These are phyloP conservation scores for Cucumis hystrix DNA, from an alignment of 306 rosid species.

Conservation along the genomic window DNA sequence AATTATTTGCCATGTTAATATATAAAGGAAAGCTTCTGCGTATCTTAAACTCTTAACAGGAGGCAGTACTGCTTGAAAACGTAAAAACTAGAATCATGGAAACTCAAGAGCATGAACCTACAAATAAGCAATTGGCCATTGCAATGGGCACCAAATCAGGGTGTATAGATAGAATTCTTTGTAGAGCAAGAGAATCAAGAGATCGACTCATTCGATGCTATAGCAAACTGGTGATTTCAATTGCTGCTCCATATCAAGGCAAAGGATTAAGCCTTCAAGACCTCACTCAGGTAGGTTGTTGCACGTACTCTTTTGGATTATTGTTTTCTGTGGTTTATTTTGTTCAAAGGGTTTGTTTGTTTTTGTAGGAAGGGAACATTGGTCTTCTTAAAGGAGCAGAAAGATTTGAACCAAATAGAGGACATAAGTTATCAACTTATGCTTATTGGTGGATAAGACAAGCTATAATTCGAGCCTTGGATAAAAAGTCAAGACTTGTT, in stretches of 20 bases:
- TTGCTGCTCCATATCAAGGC: conserved; percentile 55
- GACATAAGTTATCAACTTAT: conserved; percentile 65
- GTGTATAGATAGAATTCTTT: conserved; percentile 34
- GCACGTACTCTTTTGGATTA: conserved; percentile 2
- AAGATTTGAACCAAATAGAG: conserved; percentile 59
- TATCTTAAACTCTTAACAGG: conserved; percentile 19
- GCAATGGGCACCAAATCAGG: conserved; percentile 18
- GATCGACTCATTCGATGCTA: conserved; percentile 38
- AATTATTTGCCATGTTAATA: not conserved
- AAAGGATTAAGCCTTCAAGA: conserved; percentile 65
- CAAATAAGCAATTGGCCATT: conserved; percentile 20
- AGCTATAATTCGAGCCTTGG: conserved; percentile 63
- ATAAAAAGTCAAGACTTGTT: conserved; percentile 49
- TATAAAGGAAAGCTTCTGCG: not conserved
- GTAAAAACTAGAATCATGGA: conserved; percentile 23
- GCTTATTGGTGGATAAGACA: conserved; percentile 86
- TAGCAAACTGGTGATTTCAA: conserved; percentile 47
- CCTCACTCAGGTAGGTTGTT: conserved; percentile 59
- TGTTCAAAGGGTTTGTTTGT: not conserved
- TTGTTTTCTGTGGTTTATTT: not conserved
- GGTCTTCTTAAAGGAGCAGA: conserved; percentile 73
- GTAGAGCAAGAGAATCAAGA: conserved; percentile 39
- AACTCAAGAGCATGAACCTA: conserved; percentile 24
- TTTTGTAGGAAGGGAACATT: conserved; percentile 68
- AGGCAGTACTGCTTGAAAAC: conserved; percentile 47